Base-by-base conservation (phyloP, 805 yeast species). In the Candida tammaniensis region DNA sequence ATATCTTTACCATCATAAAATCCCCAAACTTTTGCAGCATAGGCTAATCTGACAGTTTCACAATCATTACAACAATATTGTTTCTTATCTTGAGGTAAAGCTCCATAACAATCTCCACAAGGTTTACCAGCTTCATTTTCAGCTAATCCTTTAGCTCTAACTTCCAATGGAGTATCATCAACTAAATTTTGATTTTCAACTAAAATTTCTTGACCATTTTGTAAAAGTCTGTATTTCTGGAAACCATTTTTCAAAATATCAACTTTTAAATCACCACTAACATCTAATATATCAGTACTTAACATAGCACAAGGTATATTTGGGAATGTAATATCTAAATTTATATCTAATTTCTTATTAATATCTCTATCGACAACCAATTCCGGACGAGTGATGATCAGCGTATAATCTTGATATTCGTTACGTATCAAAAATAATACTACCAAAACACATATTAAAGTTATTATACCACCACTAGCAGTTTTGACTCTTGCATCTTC, bases 61-160 rank as follows among this genome's bases (percentile, higher is more conserved):
- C 98, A 91, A 17, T 83, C 74, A 55, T 87, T 83, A 63, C 98
- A 91, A 61, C 96, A 87, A 17, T 70, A 59, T 42, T 76, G 69
- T 13, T 64, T 56, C 26, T 57, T 53, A 28, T 59, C 68, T 56
- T 83, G 91, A 44, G 80, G 77, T 31, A 68, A 56, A 2, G 95
- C 82, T 1, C 96, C 96, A 55, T 86, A 89, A 64, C 98, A 91
- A 1, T 94, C 72, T 4, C 97, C 98, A 69, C 96, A 88, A 51
- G 78, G 76, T 11, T 17, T 17, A 22, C 70, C 54, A 12, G 43
- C 36, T 24, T 53, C 56, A 6, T 55, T 59, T 27, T 54, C 57
- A 3, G 44, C 37, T 35, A 59, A 48, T 3, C 67, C 68, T 26
- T 50, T 51, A 31, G 68, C 65, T 39, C 51, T 35, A 15, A 54